phyloP scores from a whole-genome alignment of 73 alveolate species.

The Tetrahymena elliotti region DNA sequence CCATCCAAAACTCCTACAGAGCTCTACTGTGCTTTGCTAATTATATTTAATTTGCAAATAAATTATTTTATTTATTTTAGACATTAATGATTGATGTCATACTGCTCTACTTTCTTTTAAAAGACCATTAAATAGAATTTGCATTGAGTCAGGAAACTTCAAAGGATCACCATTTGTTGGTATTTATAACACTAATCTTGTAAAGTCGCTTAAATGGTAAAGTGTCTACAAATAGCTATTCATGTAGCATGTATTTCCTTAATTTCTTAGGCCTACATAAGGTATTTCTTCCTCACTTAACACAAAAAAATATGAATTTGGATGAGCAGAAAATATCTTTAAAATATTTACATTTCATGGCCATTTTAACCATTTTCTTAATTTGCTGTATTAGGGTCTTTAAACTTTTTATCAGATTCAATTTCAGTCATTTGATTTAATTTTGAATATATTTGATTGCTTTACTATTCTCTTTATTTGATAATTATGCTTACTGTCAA shows the following conservation, averaged over 20 bases:
- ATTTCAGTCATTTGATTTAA: neutral
- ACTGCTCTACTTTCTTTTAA: neutral
- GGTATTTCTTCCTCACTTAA: neutral
- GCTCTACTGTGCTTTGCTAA: neutral
- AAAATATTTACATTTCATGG: neutral
- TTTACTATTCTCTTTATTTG: neutral
- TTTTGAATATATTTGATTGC: neutral
- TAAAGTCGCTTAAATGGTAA: neutral
- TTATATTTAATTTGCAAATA: neutral
- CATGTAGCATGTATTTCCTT: conserved; percentile 88
- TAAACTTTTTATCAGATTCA: neutral
- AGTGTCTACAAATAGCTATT: conserved; percentile 80
- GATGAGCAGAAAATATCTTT: neutral
- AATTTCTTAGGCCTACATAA: conserved; percentile 60
- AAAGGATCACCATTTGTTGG: neutral
- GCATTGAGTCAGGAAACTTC: neutral
- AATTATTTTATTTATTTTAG: neutral
- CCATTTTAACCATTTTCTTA: neutral
- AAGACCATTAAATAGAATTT: neutral
- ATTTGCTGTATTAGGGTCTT: neutral
- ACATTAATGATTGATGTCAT: neutral
- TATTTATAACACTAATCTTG: neutral
- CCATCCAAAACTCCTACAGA: neutral
- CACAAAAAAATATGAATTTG: neutral
- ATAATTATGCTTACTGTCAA: neutral